A percentile compares a stretch with the other conserved stretches of the same genome.
These are phyloP conservation scores for Saturnispora silvae DNA, from an alignment of 805 yeast genomes.

Conservation along the genomic window DNA sequence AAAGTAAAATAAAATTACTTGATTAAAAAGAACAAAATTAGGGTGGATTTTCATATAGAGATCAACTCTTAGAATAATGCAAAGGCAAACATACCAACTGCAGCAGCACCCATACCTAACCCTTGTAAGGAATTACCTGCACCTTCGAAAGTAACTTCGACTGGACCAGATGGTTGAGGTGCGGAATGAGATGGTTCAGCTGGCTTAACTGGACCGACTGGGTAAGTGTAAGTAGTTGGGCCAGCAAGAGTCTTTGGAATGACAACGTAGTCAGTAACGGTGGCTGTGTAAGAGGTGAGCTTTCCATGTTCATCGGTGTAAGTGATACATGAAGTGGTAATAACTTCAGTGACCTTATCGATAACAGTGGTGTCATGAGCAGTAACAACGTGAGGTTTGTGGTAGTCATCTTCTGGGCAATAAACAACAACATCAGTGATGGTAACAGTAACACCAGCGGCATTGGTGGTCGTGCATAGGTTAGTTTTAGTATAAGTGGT, in stretches of 20 bases:
- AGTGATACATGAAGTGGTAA: neutral
- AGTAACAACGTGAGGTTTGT: too few species aligned
- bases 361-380: neutral
- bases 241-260: neutral
- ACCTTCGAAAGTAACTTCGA: too few species aligned
- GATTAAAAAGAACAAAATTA: too few species aligned
- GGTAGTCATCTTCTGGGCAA: neutral
- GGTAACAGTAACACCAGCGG: neutral
- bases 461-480: neutral
- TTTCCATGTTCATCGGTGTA: constrained; percentile 4
- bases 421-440: neutral
- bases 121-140: too few species aligned
- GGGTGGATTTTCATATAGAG: too few species aligned
- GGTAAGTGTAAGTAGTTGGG: neutral
- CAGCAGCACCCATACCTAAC: too few species aligned
- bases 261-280: neutral
- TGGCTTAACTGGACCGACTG: neutral
- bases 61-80: too few species aligned
- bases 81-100: too few species aligned
- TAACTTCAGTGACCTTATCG: neutral
- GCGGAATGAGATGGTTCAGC: neutral
- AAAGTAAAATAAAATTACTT: too few species aligned
- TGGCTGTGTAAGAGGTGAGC: neutral
- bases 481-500: too few species aligned
- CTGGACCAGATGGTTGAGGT: neutral